Evolutionary conservation across 2,329 filamentous ascomycete genomes (phyloP).

Genomic region (Neofusicoccum ribis): DNA sequence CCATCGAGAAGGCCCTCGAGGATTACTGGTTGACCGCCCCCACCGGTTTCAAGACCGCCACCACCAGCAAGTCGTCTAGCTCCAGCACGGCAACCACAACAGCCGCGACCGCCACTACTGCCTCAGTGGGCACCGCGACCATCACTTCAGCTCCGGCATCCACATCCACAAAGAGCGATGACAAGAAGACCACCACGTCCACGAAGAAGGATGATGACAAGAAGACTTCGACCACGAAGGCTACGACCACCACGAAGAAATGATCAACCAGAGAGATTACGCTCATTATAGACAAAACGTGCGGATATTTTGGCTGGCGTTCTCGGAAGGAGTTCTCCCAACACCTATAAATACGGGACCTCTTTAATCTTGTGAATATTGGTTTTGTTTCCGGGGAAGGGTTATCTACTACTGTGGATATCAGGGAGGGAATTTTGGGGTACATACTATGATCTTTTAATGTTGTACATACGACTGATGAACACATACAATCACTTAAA

Average conservation of each 20-base stretch:
- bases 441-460: background rate
- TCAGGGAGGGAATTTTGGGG: background rate
- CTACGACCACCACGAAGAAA: background rate
- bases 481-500: background rate
- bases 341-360: background rate
- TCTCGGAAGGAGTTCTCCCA: background rate
- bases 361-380: background rate
- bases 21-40: slow-evolving; percentile 26
- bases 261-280: background rate
- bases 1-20: slow-evolving; percentile 31
- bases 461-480: background rate
- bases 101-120: no score
- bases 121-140: background rate
- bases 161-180: background rate
- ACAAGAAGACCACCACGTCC: background rate
- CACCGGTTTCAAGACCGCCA: background rate
- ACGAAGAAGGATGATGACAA: no score
- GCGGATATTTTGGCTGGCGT: background rate
- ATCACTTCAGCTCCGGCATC: background rate
- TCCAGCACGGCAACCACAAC: no score
- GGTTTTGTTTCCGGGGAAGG: background rate
- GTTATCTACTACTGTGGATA: background rate
- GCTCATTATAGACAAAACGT: background rate
- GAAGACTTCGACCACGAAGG: background rate
- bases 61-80: no score